phyloP scores from a whole-genome alignment of 2,329 filamentous ascomycete species.

The Curvularia eragrostidis region DNA sequence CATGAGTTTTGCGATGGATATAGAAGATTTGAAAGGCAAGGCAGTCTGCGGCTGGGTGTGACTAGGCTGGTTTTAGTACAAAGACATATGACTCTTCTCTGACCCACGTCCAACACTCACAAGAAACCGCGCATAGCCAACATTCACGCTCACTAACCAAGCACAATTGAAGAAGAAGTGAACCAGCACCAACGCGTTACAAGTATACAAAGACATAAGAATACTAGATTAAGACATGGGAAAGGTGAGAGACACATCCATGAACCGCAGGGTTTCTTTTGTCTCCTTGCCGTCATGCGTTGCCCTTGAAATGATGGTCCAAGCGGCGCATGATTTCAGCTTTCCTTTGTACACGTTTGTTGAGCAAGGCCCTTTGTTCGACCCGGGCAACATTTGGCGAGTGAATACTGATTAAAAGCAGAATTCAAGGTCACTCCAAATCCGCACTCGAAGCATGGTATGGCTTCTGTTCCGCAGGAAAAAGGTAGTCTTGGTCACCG shows the following conservation, averaged over 20 bases:
- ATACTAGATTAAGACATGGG: no score
- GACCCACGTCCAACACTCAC: background rate
- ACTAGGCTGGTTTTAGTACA: background rate
- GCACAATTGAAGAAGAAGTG: background rate
- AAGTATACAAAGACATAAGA: background rate
- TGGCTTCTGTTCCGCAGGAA: constrained; percentile 14
- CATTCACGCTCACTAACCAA: background rate
- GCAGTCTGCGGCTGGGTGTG: background rate
- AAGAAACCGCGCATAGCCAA: background rate
- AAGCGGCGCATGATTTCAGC: background rate
- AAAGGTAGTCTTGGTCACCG: constrained; percentile 14
- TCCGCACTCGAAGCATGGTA: constrained; percentile 9
- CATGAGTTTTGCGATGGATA: constrained; percentile 1
- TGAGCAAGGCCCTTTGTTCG: background rate
- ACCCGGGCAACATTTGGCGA: background rate
- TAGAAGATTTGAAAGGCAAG: constrained; percentile 7
- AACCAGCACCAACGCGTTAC: background rate
- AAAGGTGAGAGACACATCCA: constrained; percentile 2
- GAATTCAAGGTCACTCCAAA: constrained; percentile 1
- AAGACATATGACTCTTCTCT: constrained; percentile 4
- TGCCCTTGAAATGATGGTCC: background rate
- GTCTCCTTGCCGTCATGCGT: background rate
- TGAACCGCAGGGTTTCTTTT: background rate
- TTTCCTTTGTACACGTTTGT: background rate
- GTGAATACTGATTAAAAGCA: background rate